Conservation (phyloP, 176 grass and related monocot genomes). For the Tillandsia leiboldiana region DNA sequence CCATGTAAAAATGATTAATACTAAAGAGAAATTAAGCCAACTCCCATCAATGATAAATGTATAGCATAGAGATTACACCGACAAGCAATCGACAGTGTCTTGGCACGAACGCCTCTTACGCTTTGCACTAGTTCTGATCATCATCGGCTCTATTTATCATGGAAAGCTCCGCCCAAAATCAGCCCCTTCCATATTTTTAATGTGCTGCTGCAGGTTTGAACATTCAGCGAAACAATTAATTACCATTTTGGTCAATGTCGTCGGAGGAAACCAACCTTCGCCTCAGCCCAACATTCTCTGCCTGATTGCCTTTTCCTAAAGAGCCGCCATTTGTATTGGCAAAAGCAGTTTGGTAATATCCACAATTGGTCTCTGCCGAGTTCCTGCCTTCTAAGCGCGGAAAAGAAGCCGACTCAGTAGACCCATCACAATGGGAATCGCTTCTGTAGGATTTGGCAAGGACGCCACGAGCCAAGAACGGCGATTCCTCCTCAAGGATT, state of each 20-base stretch:
- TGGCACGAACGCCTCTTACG: neutral
- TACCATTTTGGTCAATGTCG: constrained; percentile 22
- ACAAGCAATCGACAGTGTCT: neutral
- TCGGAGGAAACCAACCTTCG: constrained; percentile 19
- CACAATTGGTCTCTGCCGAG: constrained; percentile 25
- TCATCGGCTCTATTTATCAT: neutral
- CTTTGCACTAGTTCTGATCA: neutral
- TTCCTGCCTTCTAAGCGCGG: neutral
- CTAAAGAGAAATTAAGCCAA: constrained; percentile 35
- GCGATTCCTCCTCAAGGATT: constrained; percentile 20
- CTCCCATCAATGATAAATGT: constrained; percentile 26
- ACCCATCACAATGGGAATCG: constrained; percentile 4
- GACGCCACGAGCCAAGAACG: constrained; percentile 28
- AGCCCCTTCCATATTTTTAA: neutral
- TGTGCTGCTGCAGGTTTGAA: neutral
- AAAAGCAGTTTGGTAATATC: constrained; percentile 10
- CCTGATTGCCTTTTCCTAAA: constrained; percentile 21
- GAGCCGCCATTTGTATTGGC: constrained; percentile 7
- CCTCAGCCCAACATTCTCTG: constrained; percentile 23
- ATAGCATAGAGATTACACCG: constrained; percentile 2
- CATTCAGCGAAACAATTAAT: constrained; percentile 29
- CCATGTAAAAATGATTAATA: constrained; percentile 33
- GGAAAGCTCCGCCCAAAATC: neutral
- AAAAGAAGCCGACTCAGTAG: neutral
- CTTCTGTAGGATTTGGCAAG: constrained; percentile 27